Conservation (phyloP, 768 basidiomycete genomes). For the Tephrocybe sp. region DNA sequence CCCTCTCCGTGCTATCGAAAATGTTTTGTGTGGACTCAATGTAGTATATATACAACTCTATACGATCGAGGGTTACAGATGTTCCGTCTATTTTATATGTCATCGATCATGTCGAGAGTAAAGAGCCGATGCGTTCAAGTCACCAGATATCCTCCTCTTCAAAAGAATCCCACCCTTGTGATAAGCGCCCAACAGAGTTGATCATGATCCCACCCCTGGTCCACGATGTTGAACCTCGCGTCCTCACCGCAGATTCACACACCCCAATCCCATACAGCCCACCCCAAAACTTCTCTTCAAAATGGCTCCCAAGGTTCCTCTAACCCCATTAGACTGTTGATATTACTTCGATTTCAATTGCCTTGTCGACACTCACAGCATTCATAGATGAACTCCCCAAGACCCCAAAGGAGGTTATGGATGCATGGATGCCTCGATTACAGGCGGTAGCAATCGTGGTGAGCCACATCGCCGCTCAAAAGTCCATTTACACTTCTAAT, state of each 20-base stretch:
- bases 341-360: neutral
- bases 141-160: neutral
- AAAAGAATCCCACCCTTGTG: neutral
- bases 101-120: too few relatives aligned
- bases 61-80: too few relatives aligned
- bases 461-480: neutral
- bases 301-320: constrained; percentile 9
- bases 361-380: neutral
- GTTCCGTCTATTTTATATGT: too few relatives aligned
- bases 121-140: too few relatives aligned
- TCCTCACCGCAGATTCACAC: neutral
- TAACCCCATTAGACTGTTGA: constrained; percentile 13
- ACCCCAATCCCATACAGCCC: neutral
- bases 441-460: constrained; percentile 21
- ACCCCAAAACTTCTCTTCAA: neutral
- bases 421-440: constrained; percentile 21
- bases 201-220: neutral
- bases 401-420: constrained; percentile 18
- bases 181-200: neutral
- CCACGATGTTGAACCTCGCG: neutral
- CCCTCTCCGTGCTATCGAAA: too few relatives aligned
- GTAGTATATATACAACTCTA: too few relatives aligned
- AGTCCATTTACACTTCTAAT: neutral
- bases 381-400: constrained; percentile 20
- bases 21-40: too few relatives aligned